phyloP scores from a whole-genome alignment of 148 eudicot species.

The Rhododendron williamsianum region DNA sequence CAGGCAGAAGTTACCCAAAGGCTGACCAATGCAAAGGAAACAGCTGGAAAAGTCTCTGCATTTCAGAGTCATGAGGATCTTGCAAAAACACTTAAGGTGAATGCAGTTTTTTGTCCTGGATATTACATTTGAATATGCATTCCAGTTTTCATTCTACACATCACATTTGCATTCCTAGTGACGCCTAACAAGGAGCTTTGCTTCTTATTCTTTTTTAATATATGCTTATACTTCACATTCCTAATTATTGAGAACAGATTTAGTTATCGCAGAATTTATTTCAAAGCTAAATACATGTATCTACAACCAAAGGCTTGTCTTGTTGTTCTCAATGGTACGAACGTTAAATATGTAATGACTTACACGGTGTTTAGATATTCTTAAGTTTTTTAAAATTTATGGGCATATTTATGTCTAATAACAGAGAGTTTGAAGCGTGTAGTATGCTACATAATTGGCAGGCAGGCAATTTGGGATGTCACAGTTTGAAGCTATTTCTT shows the following conservation, averaged over 20 bases:
- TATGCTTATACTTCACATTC: not conserved
- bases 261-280: not conserved
- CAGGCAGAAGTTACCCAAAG: slow-evolving; percentile 95
- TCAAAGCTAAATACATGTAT: not conserved
- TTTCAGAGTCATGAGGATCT: slow-evolving; percentile 72
- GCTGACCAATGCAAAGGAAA: slow-evolving; percentile 56
- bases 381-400: not conserved
- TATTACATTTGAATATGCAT: not conserved
- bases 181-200: not conserved
- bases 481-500: not conserved
- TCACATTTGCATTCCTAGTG: not conserved
- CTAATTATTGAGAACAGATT: not conserved
- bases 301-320: not conserved
- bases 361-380: not conserved
- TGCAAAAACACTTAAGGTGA: slow-evolving; percentile 88
- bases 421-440: not conserved
- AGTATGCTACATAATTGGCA: not conserved
- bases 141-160: not conserved
- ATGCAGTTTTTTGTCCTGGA: not conserved
- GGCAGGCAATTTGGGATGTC: not conserved
- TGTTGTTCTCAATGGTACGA: not conserved
- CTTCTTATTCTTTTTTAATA: not conserved
- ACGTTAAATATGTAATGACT: not conserved
- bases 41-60: slow-evolving; percentile 42
- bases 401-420: not conserved